A percentile compares a stretch with the other conserved stretches of the same genome.
These are phyloP conservation scores for Mycena haematopus DNA, from an alignment of 768 basidiomycete genomes.

Conservation along the genomic window DNA sequence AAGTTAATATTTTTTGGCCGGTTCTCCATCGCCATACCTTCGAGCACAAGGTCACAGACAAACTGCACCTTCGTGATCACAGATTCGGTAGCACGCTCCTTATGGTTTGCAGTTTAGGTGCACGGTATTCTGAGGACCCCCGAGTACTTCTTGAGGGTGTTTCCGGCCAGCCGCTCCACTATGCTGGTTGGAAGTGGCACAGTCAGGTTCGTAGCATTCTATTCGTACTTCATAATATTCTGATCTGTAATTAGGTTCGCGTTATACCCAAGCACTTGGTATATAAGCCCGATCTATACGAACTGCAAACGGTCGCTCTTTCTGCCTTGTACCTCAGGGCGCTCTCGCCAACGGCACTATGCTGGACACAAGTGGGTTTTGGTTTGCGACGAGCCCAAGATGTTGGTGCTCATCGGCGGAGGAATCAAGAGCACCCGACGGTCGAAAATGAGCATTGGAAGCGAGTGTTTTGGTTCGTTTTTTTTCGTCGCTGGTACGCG, in stretches of 20 bases:
- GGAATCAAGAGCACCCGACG: constrained; percentile 39
- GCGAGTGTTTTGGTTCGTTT: constrained; percentile 50
- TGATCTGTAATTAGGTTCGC: constrained; percentile 37
- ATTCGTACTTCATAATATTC: neutral
- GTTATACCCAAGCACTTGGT: constrained; percentile 21
- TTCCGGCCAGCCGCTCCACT: constrained; percentile 36
- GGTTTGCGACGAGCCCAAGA: constrained; percentile 67
- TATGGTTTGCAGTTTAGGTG: constrained; percentile 55
- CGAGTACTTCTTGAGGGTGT: constrained; percentile 54
- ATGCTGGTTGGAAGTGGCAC: constrained; percentile 69
- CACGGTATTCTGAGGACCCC: constrained; percentile 65
- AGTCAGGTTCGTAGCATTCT: constrained; percentile 31
- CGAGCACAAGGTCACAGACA: constrained; percentile 52
- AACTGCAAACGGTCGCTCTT: constrained; percentile 26
- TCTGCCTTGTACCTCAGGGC: constrained; percentile 50
- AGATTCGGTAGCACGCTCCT: constrained; percentile 47
- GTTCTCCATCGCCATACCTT: constrained; percentile 80
- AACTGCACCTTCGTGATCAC: constrained; percentile 56
- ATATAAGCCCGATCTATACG: constrained; percentile 22
- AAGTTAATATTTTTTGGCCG: constrained; percentile 61
- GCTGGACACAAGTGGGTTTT: constrained; percentile 66
- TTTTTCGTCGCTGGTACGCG: neutral
- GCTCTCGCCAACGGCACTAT: constrained; percentile 48
- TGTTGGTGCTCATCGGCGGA: constrained; percentile 58
- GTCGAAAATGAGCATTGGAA: constrained; percentile 69